These are phyloP conservation scores for Paraurostyla sp. DNA, from an alignment of 73 alveolate genomes.

Conservation along the genomic window DNA sequence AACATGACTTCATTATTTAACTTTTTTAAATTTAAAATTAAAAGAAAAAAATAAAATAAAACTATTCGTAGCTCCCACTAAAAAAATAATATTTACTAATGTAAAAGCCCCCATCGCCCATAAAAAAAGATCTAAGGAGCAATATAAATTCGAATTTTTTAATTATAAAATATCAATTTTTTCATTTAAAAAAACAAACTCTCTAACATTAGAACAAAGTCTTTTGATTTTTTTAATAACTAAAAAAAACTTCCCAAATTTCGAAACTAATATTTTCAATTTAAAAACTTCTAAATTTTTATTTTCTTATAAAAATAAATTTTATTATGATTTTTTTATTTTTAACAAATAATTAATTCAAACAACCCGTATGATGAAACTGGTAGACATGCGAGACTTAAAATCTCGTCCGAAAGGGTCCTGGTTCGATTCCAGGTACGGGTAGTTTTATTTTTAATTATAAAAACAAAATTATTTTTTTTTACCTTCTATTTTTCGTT, in stretches of 20 bases:
- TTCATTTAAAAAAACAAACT: no score
- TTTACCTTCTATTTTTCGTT: not conserved
- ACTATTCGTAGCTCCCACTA: not conserved
- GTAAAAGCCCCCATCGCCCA: slow-evolving; percentile 40
- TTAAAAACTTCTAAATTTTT: not conserved
- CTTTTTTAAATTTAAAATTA: no score
- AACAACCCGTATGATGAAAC: slow-evolving; percentile 9
- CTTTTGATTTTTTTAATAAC: not conserved
- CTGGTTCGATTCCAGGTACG: slow-evolving; percentile 37
- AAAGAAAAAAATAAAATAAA: not conserved
- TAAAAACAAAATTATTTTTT: no score
- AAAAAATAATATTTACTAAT: not conserved
- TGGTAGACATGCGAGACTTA: slow-evolving; percentile 42
- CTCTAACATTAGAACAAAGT: no score
- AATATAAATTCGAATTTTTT: not conserved
- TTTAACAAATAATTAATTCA: no score
- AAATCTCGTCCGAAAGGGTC: slow-evolving; percentile 41
- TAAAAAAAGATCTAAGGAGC: slow-evolving; percentile 7
- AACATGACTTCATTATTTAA: not conserved
- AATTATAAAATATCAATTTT: not conserved
- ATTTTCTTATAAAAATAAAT: not conserved
- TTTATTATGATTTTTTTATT: no score
- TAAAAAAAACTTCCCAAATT: not conserved
- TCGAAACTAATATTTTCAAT: not conserved
- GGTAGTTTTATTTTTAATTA: not conserved